A percentile compares a stretch with the other conserved stretches of the same genome.
phyloP scores from a whole-genome alignment of 2,329 filamentous ascomycete genomes.

The Monilinia polystroma region DNA sequence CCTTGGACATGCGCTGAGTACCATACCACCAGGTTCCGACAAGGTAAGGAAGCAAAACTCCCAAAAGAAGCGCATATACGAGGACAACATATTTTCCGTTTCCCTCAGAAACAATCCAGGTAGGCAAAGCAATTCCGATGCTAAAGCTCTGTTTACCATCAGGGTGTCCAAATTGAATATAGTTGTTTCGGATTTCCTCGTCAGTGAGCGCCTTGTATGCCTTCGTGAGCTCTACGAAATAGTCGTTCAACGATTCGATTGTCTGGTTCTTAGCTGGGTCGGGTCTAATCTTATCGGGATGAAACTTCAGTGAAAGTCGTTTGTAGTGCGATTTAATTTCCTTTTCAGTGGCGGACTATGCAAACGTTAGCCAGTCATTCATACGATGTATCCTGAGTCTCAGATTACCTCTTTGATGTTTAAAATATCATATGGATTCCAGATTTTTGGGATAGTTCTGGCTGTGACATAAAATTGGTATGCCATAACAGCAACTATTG shows the following conservation, averaged over 20 bases:
- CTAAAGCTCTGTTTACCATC: conserved; percentile 98
- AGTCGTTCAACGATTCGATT: conserved; percentile 74
- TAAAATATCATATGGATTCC: conserved; percentile 96
- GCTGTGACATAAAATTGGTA: conserved; percentile 85
- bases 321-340: conserved; percentile 91
- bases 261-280: conserved; percentile 89
- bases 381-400: not conserved
- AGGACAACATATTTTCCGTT: conserved; percentile 94
- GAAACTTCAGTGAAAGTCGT: conserved; percentile 77
- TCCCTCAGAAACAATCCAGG: conserved; percentile 88
- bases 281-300: conserved; percentile 89
- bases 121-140: conserved; percentile 93
- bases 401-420: conserved; percentile 70
- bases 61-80: conserved; percentile 83
- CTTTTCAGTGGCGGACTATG: conserved; percentile 77
- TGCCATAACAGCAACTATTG: conserved; percentile 81
- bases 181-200: conserved; percentile 96
- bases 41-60: conserved; percentile 85
- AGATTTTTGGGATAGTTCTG: conserved; percentile 70
- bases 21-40: conserved; percentile 99
- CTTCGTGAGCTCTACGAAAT: conserved; percentile 94
- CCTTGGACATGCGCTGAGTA: conserved; percentile 87
- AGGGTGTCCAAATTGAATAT: conserved; percentile 90
- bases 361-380: conserved; percentile 30
- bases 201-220: conserved; percentile 97